Conservation (phyloP, 306 rosid genomes). For the Nissolia schottii region DNA sequence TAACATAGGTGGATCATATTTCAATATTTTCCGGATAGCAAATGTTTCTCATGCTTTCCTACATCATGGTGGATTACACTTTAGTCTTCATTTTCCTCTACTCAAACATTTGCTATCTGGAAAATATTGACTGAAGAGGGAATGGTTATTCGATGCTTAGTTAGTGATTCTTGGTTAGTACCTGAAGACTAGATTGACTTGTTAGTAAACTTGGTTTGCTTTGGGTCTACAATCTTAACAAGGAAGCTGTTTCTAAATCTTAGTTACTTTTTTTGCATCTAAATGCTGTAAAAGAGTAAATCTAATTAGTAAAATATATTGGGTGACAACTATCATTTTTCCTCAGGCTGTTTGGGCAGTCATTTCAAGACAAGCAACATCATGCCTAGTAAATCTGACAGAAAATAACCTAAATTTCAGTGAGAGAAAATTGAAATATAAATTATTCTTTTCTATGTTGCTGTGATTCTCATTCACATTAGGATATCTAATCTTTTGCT, state of each 20-base stretch:
- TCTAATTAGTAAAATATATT: not conserved
- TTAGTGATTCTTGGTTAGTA: not conserved
- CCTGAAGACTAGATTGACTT: not conserved
- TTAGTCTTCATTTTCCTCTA: too few species aligned
- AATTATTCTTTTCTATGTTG: not conserved
- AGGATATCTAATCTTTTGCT: not conserved
- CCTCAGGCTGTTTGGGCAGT: not conserved
- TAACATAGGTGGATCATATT: too few species aligned
- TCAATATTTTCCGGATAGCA: too few species aligned
- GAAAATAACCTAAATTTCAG: not conserved
- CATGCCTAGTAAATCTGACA: not conserved
- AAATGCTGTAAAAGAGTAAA: not conserved
- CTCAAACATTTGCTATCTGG: not conserved
- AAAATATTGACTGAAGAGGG: not conserved
- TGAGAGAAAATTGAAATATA: not conserved
- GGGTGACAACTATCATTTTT: not conserved
- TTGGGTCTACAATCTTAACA: not conserved
- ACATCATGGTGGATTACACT: too few species aligned
- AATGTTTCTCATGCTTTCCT: too few species aligned
- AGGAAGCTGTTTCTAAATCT: not conserved
- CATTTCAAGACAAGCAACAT: not conserved
- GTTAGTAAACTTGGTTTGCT: not conserved
- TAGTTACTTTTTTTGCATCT: not conserved
- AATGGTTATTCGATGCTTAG: not conserved
- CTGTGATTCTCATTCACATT: not conserved